Conservation (phyloP, 2,329 filamentous ascomycete genomes). For the Annulohypoxylon truncatum region DNA sequence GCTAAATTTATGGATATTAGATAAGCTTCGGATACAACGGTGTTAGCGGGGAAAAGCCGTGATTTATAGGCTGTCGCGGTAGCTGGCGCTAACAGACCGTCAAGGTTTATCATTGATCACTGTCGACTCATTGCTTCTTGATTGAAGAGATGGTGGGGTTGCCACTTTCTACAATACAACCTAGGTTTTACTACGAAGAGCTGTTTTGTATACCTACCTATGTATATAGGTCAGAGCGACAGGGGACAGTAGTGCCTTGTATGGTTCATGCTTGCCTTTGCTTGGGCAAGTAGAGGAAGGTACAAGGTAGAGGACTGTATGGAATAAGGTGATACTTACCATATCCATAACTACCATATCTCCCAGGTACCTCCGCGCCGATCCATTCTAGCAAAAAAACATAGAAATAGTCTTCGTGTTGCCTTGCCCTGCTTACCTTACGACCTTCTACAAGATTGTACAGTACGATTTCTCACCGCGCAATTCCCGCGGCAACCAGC, state of each 20-base stretch:
- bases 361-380: background rate
- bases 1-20: background rate
- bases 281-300: constrained; percentile 2
- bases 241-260: background rate
- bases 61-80: background rate
- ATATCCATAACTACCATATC: background rate
- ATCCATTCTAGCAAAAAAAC: constrained; percentile 4
- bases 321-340: background rate
- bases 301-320: constrained; percentile 11
- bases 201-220: background rate
- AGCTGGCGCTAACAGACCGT: constrained; percentile 8
- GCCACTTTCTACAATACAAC: constrained; percentile 6
- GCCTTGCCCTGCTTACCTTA: constrained; percentile 14
- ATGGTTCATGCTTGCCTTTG: background rate
- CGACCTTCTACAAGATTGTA: background rate
- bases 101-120: constrained; percentile 1
- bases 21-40: constrained; percentile 38
- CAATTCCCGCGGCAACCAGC: constrained; percentile 26
- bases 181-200: constrained; percentile 3
- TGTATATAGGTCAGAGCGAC: too few relatives aligned
- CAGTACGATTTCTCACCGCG: constrained; percentile 29
- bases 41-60: constrained; percentile 37
- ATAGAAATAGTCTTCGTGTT: constrained; percentile 5
- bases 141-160: constrained; percentile 18
- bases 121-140: background rate